Conservation (phyloP, 331 rosid genomes). For the Spiraea crenata region DNA sequence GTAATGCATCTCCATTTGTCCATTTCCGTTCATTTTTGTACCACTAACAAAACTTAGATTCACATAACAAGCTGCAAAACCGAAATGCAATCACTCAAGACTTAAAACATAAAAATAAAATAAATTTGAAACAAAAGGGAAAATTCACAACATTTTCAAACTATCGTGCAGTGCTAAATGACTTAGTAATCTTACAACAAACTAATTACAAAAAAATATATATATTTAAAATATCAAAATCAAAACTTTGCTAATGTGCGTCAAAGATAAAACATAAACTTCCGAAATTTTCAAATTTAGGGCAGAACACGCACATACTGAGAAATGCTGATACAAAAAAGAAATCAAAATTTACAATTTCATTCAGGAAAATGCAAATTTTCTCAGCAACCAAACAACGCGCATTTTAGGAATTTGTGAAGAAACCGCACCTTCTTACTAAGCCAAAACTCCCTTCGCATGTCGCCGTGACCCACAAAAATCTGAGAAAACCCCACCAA, state of each 20-base stretch:
- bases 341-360: background rate
- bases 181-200: background rate
- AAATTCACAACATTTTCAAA: background rate
- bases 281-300: background rate
- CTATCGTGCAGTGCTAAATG: background rate
- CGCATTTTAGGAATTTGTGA: constrained; percentile 8
- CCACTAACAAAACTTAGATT: constrained; percentile 19
- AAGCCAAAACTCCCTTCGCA: constrained; percentile 33
- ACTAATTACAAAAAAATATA: background rate
- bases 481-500: constrained; percentile 5
- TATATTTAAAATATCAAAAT: too few species aligned
- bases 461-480: constrained; percentile 12
- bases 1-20: constrained; percentile 82
- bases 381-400: constrained; percentile 28
- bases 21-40: constrained; percentile 56
- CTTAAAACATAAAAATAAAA: background rate
- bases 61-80: constrained; percentile 29
- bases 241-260: background rate
- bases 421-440: constrained; percentile 11
- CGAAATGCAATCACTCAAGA: background rate
- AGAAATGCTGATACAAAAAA: constrained; percentile 4
- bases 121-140: background rate
- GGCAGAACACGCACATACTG: background rate
- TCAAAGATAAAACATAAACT: background rate
- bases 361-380: background rate